Base-by-base conservation (phyloP, 2,329 filamentous ascomycete genomes). In the Colletotrichum costaricense region DNA sequence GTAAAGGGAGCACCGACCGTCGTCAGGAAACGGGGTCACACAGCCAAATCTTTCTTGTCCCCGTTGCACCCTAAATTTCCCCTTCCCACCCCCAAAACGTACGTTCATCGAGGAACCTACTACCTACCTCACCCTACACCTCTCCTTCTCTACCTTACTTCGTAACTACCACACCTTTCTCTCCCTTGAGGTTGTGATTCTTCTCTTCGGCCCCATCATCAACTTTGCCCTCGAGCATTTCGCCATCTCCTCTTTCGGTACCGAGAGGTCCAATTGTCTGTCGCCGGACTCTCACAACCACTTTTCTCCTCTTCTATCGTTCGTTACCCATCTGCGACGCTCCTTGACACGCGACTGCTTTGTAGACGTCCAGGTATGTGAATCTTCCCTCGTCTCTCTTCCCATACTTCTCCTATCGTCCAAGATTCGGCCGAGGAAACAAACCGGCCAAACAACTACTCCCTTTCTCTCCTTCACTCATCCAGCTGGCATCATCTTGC, bases 301-400 rank as follows among this genome's bases (percentile, higher is more conserved):
- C 55, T 26, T 49, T 76, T 67, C 76, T 59, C 77, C 77, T 78
- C 76, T 63, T 49, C 75, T 78, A 76, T 75, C 76, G 70, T 73
- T 72, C 60, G 58, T 72, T 72, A 54, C 74, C 75, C 74, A 76
- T 74, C 75, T 78, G 78, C 79, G 77, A 78, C 80, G 76, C 78
- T 77, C 76, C 78, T 73, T 78, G 78, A 82, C 78, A 83, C 82
- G 82, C 82, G 82, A 82, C 79, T 76, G 62, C 69, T 73, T 24
- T 65, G 60, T 71, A 70, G 67, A 65, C 71, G 72, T 76, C 67
- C 74, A 71, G 76, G 80, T 79, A 78, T 67, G 78, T 79, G 33
- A 24, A 35, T n/a, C 35, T 42, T 57, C 26, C 55, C 54, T 60
- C 33, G n/a, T 22, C 28, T 42, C n/a, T 54, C 42, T 58, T 30